Base-by-base conservation (phyloP, 108 stramenopile genomes). In the Nannochloropsis oceanica region DNA sequence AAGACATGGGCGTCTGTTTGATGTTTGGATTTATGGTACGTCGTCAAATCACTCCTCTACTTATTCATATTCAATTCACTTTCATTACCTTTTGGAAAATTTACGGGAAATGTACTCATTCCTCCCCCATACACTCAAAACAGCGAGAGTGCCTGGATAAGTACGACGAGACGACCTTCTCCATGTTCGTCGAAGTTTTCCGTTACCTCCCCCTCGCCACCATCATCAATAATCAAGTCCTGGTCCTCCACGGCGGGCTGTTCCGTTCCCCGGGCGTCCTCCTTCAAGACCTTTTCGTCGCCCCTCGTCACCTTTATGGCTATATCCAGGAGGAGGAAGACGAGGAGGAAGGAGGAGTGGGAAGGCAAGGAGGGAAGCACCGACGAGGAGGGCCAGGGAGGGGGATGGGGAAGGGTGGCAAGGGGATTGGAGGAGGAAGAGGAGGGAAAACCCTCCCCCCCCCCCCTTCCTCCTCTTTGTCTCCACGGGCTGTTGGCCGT, bases 181-280 rank as follows among this genome's bases (percentile, higher is more conserved):
- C 89, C 50, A 92, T 93, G 82, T 92, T 93, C 73, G 92, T 92
- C 25, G 90, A 90, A 81, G 88, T 91, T 73, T 89, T 89, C 89
- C 85, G 89, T 44, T 85, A 89, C 84, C 87, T 91, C 42, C 90
- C 90, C 34, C 43, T 91, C 25, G 88, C 85, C 44, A 86, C 89
- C n/a, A 81, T 88, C 11, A 87, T 91, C 42, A 86, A 88, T 43
- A 44, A 59, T 27, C 87, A 89, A 44, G 88, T 81, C 26, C 26
- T 82, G 5, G 80, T 82, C 13, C 25, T 86, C 18, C 86, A 86
- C 81, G 84, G 84, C n/a, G 84, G 84, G 25, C n/a, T 85, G 24
- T 42, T 42, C 80, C 22, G 13, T 13, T 13, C 26, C 26, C 24
- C 24, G 2, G 80, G 80, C 7, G 80, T 81, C 26, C 13, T 25